phyloP scores from a whole-genome alignment of 495 filamentous ascomycete genomes.

The Xylaria scruposa region DNA sequence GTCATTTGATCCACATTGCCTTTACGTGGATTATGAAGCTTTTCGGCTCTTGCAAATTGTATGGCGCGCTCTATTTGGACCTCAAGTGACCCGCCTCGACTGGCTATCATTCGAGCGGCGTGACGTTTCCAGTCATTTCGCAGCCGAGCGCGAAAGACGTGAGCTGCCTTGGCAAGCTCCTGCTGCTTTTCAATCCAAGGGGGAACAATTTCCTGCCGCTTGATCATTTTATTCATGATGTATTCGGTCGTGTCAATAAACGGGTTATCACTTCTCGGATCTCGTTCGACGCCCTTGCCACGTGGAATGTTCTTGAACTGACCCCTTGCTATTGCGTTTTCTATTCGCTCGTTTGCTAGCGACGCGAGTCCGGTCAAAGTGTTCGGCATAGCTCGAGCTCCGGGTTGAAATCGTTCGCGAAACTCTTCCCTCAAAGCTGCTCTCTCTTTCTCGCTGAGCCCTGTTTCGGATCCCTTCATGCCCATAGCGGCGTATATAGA shows the following conservation, averaged over 20 bases:
- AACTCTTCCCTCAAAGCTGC: constrained; percentile 73
- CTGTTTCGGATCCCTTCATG: constrained; percentile 56
- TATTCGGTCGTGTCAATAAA: constrained; percentile 98
- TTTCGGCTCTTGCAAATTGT: constrained; percentile 77
- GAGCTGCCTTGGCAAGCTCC: constrained; percentile 74
- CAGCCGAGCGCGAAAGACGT: constrained; percentile 73
- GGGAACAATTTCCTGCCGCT: constrained; percentile 85
- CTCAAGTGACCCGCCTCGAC: constrained; percentile 78
- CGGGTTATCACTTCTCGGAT: constrained; percentile 82
- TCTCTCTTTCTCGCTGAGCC: constrained; percentile 71
- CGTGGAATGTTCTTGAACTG: constrained; percentile 89
- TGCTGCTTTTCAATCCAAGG: constrained; percentile 98
- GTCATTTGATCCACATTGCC: constrained; percentile 54
- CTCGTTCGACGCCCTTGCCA: constrained; percentile 78
- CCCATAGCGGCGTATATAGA: constrained; percentile 70
- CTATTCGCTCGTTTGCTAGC: constrained; percentile 91
- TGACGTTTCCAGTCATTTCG: constrained; percentile 88
- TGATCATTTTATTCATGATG: constrained; percentile 98
- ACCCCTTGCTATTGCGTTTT: constrained; percentile 89
- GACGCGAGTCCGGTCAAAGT: constrained; percentile 79
- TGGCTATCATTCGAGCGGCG: constrained; percentile 79
- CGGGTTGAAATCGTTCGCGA: constrained; percentile 78
- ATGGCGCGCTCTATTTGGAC: constrained; percentile 75
- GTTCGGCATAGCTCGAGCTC: constrained; percentile 75
- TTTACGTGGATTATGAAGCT: constrained; percentile 56